Conservation (phyloP, 2,329 filamentous ascomycete genomes). For the Ceratocystis huliohia region DNA sequence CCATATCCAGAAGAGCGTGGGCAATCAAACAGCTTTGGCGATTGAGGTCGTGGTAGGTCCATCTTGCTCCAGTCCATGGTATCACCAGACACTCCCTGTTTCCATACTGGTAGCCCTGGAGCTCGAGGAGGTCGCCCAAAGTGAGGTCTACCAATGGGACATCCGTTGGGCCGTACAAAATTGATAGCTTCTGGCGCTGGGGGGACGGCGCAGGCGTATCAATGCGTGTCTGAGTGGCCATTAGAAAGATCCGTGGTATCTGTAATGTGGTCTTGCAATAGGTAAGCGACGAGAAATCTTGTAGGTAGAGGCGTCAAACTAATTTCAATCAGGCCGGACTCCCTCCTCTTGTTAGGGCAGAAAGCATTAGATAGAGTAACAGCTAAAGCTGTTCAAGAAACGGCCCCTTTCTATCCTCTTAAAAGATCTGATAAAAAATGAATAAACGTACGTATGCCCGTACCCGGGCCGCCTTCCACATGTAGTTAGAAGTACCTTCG, state of each 20-base stretch:
- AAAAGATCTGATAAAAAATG: constrained; percentile 2
- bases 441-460: neutral
- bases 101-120: constrained; percentile 55
- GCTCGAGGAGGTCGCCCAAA: constrained; percentile 57
- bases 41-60: constrained; percentile 56
- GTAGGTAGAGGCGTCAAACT: neutral
- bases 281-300: neutral
- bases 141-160: constrained; percentile 60
- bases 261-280: neutral
- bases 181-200: constrained; percentile 35
- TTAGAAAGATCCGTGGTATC: neutral
- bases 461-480: neutral
- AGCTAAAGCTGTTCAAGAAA: neutral
- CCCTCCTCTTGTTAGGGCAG: neutral
- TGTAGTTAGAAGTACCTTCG: neutral
- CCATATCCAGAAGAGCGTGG: constrained; percentile 53
- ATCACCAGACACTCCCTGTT: constrained; percentile 57
- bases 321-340: neutral
- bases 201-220: constrained; percentile 25
- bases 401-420: neutral
- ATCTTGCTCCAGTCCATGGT: constrained; percentile 62
- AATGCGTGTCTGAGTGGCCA: constrained; percentile 22
- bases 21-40: constrained; percentile 49
- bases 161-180: constrained; percentile 56
- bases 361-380: too few species aligned